Evolutionary conservation across 2,329 filamentous ascomycete species (phyloP), one percentile per base, ranked within the genome.

Genomic region (Fulvia fulva): DNA sequence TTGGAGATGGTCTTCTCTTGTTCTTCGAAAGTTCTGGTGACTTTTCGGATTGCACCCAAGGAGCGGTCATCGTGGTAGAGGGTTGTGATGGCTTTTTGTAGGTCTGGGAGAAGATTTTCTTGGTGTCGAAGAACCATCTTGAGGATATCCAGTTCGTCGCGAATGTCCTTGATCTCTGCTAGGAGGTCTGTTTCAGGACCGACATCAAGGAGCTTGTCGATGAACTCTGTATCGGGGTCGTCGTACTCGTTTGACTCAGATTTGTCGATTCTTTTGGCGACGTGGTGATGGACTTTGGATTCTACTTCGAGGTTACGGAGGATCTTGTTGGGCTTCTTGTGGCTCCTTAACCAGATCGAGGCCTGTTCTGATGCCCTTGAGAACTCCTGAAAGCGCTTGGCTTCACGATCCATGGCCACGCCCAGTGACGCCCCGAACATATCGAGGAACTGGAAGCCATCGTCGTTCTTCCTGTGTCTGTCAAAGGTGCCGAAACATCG

Each of bases 401-500:
- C 67, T 45, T 71, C 69, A 30, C 67, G 65, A 26, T 77, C 74
- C 9, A 76, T 77, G 1, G 73, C 74, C 25, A 73, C 67, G 1
- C 85, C 85, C 44, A 88, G 86, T 1, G 81, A 83, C 14, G 78
- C 79, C 63, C 87, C 84, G 60, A 88, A 88, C 81, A 87, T 87
- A 61, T 87, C 85, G 1, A 87, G 68, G 53, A 88, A 87, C 59
- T 86, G 83, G 51, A 83, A 85, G 28, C 84, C 78, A 56, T 85
- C 83, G 61, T 85, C 64, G n/a, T 63, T 63, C 51, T 87, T 32
- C 83, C 78, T 4, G 82, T 83, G 7, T 78, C 81, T 55, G 41
- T 66, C 64, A 23, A 69, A 85, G 84, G 44, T 84, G 77, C 58
- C 79, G 78, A 1, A 83, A 41, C 64, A 66, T 14, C 64, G 57